A percentile compares a stretch with the other conserved stretches of the same genome.
These are phyloP conservation scores for Naematelia encephala DNA, from an alignment of 768 basidiomycete genomes.

Conservation along the genomic window DNA sequence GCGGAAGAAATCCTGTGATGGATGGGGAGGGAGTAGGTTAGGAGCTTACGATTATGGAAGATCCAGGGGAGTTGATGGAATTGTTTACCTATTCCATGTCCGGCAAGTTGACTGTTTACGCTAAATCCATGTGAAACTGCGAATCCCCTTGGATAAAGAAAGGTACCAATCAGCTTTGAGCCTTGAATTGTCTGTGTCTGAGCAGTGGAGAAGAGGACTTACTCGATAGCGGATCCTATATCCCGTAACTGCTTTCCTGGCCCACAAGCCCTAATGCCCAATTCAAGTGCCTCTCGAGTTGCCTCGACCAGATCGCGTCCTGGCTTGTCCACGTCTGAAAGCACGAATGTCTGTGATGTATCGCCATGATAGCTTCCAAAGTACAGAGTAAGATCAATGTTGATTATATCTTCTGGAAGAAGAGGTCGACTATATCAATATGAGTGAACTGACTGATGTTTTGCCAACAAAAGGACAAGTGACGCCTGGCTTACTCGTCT, in stretches of 20 bases:
- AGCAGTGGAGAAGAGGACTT: constrained; percentile 8
- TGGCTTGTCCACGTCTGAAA: constrained; percentile 71
- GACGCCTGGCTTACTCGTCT: constrained; percentile 62
- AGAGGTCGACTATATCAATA: constrained; percentile 63
- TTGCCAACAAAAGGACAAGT: neutral
- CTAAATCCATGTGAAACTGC: constrained; percentile 55
- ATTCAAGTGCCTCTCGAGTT: constrained; percentile 64
- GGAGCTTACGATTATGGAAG: constrained; percentile 68
- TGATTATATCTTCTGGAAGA: constrained; percentile 78
- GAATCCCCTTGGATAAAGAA: too few relatives aligned
- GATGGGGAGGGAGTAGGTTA: too few relatives aligned
- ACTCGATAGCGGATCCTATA: constrained; percentile 68
- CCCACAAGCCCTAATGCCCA: constrained; percentile 70
- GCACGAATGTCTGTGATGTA: constrained; percentile 76
- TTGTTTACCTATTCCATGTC: constrained; percentile 78
- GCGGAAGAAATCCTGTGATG: neutral
- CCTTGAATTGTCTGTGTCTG: neutral
- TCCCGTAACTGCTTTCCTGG: constrained; percentile 65
- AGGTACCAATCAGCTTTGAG: neutral
- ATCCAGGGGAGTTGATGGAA: constrained; percentile 86
- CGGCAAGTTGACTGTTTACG: constrained; percentile 69
- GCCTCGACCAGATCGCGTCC: constrained; percentile 65
- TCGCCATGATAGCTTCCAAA: constrained; percentile 85
- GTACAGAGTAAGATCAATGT: constrained; percentile 82
- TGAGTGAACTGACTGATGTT: neutral